Evolutionary conservation across 1,284 basidiomycete genomes (phyloP), one percentile per base, ranked within the genome.

Genomic region (Leccinum griseonigrum): DNA sequence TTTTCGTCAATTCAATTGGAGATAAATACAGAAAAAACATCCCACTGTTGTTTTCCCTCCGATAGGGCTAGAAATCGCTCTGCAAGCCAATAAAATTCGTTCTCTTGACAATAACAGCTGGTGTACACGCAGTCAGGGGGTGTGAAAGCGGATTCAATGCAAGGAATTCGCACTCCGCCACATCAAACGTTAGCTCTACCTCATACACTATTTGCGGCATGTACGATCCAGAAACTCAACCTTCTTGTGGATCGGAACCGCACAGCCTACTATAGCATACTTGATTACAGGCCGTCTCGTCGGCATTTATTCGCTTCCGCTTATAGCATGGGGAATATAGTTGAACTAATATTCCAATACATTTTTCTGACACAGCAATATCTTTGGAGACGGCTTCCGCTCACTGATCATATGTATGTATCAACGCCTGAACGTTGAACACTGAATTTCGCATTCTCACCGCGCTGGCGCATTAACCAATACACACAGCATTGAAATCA

Each of bases 81-180:
- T 9, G 79, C 79, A 2, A 91, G 79, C 40, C 85, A 73, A 65
- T 88, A 90, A 32, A 90, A 8, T 36, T 3, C 8, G 71, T 91
- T 91, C 72, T 91, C 90, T 77, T 91, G 89, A 74, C 88, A 91
- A 63, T 79, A 83, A 54, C 74, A 75, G 6, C 75, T 38, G 56
- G 69, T 64, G 61, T 75, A 68, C 61, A 63, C 55, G 66, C 63
- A 51, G 50, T 64, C 54, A 28, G 69, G 66, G 53, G 64, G 62
- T 61, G 63, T 67, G 54, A 56, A 63, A 60, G 60, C 26, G 36
- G 60, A 34, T 38, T 61, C 60, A 63, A 71, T 68, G 46, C 16
- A 4, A 29, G 13, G 26, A 28, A 59, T 74, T 76, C 46, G 52
- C 43, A 71, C 66, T 65, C 71, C 68, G 54, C 54, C 38, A 26